Base-by-base conservation (phyloP, 192 early-diverging fungal genomes). In the Spizellomyces punctatus region DNA sequence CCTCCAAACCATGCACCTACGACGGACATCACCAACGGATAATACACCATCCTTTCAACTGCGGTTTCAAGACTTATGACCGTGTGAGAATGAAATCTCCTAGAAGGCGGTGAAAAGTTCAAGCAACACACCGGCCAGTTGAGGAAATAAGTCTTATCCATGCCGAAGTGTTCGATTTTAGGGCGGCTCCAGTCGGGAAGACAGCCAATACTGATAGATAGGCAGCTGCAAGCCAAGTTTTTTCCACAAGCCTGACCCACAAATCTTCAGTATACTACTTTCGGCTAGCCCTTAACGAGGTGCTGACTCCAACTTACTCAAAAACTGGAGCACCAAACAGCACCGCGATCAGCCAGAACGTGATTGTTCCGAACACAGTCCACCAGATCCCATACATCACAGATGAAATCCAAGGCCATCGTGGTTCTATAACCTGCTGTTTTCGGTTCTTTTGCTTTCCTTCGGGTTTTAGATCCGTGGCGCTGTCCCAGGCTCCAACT, bases 1-100 rank as follows among this genome's bases (percentile, higher is more conserved):
- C 49, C 55, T 14, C 62, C 63, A 17, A 71, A 10, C 69, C 75
- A 76, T 14, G 63, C 68, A 4, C 69, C 69, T 6, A 76, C 10
- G 27, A 76, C 14, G n/a, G 60, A 59, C 14, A 69, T 43, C 16
- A 60, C 44, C 9, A 69, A 44, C 4, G 56, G 56, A 27, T 43
- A 69, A 44, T 67, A 69, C 27, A 54, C 56, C 7, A 59, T 22
- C 56, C 21, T 58, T 59, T 60, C 17, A 8, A 8, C 16, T 56
- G 6, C 10, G 19, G 52, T 60, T 8, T 19, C 43, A 44, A 59
- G 66, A 2, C 66, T 67, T 27, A 21, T 0, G 41, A 52, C 27
- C 16, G 6, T 56, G 27, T 36, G 3, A 36, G 27, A 36, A 0
- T 36, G 1, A 36, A 36, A 36, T 36, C 27, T 36, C 27, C 1